phyloP scores from a whole-genome alignment of 1,284 basidiomycete species.

The Apiotrichum mycotoxinovorans region DNA sequence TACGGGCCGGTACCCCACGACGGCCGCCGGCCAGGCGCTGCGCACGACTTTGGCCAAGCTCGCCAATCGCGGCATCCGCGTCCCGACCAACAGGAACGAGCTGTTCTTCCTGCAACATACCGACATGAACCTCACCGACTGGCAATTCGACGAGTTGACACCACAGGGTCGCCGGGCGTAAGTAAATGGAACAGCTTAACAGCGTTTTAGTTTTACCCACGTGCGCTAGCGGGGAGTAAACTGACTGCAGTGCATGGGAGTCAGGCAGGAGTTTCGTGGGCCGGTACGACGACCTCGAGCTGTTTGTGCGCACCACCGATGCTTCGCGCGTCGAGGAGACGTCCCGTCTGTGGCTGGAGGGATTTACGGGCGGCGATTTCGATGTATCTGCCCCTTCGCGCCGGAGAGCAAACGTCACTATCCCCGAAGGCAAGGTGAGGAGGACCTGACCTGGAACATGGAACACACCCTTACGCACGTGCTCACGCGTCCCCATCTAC shows the following conservation, averaged over 20 bases:
- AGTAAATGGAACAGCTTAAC: conserved; percentile 40
- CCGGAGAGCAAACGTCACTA: conserved; percentile 27
- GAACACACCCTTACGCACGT: conserved; percentile 5
- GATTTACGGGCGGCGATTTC: conserved; percentile 26
- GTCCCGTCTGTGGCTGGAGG: conserved; percentile 64
- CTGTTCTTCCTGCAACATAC: conserved; percentile 63
- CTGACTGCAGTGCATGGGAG: conserved; percentile 45
- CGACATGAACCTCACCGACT: conserved; percentile 59
- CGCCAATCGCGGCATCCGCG: conserved; percentile 45
- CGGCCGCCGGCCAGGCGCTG: conserved; percentile 55
- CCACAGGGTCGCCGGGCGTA: conserved; percentile 68
- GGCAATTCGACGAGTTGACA: conserved; percentile 58
- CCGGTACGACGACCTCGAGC: conserved; percentile 51
- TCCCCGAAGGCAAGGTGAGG: conserved; percentile 34
- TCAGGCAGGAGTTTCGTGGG: conserved; percentile 27
- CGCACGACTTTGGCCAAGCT: conserved; percentile 50
- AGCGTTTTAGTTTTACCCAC: too few species aligned
- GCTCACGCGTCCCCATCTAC: too few species aligned
- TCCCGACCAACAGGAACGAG: conserved; percentile 45
- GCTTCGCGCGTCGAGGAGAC: conserved; percentile 63
- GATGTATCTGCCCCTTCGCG: conserved; percentile 8
- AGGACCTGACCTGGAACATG: background rate
- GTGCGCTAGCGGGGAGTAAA: too few species aligned
- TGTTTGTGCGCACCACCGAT: conserved; percentile 67
- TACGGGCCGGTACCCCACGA: conserved; percentile 73